Evolutionary conservation across 169 alveolate species (phyloP).

Genomic region (Eimeria acervulina): DNA sequence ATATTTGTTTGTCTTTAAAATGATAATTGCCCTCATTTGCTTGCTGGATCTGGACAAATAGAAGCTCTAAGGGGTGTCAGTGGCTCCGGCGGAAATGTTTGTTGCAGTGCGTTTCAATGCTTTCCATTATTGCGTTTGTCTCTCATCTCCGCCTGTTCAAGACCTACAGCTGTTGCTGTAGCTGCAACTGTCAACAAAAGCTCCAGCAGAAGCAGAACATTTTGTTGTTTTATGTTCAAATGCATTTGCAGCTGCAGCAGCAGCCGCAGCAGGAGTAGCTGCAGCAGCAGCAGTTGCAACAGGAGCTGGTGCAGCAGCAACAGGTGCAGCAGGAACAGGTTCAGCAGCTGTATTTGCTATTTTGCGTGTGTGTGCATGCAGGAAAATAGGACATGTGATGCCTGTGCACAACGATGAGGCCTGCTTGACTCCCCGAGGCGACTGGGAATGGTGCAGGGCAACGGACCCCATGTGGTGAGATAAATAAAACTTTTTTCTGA

Average conservation of each 20-base stretch:
- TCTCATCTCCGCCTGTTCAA: neutral
- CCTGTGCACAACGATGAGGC: constrained; percentile 87
- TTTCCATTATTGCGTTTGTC: neutral
- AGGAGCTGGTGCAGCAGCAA: neutral
- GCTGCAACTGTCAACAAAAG: neutral
- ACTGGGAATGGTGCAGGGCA: constrained; percentile 79
- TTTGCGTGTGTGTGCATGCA: neutral
- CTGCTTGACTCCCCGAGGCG: constrained; percentile 79
- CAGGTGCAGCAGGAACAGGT: neutral
- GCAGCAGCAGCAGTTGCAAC: neutral
- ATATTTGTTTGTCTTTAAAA: no score
- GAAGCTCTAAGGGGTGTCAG: neutral
- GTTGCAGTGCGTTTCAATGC: neutral
- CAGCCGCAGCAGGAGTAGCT: neutral
- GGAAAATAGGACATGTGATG: constrained; percentile 85
- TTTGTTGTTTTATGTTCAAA: no score
- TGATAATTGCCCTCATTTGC: no score
- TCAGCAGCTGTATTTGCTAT: neutral
- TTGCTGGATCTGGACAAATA: no score
- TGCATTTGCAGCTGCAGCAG: neutral
- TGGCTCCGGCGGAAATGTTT: neutral
- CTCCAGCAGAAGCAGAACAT: neutral
- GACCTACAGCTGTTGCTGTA: no score
- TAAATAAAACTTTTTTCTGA: neutral
- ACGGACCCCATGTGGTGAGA: constrained; percentile 34